phyloP scores from a whole-genome alignment of 1,139 yeast genomes.

The Yamadazyma buinensis region DNA sequence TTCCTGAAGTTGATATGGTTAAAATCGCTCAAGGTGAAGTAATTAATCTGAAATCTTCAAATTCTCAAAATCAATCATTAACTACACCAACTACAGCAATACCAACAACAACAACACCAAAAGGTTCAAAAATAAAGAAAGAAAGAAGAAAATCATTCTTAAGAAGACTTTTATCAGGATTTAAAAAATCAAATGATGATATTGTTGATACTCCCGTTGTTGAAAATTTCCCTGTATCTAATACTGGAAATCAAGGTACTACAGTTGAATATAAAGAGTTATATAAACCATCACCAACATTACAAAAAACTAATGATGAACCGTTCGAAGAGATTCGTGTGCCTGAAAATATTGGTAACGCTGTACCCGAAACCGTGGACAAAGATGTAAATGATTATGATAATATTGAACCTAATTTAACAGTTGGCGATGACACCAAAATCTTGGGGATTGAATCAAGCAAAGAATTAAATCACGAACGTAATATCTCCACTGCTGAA shows the following conservation, averaged over 20 bases:
- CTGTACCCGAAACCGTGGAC: neutral
- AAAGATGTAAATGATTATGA: conserved; percentile 1
- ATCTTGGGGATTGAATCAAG: conserved; percentile 1
- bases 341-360: neutral
- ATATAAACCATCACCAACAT: conserved; percentile 16
- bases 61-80: neutral
- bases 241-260: neutral
- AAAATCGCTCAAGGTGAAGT: neutral
- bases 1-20: conserved; percentile 7
- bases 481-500: conserved; percentile 2
- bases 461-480: neutral
- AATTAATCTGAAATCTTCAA: neutral
- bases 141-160: conserved; percentile 17
- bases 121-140: neutral
- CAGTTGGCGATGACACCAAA: conserved; percentile 2
- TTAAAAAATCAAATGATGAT: conserved; percentile 7
- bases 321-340: neutral
- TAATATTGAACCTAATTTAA: conserved; percentile 10
- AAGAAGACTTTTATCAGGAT: conserved; percentile 15
- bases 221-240: too few relatives aligned
- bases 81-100: neutral
- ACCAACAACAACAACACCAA: neutral
- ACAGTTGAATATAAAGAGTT: conserved; percentile 15
- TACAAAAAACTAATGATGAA: conserved; percentile 3
- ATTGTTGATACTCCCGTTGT: neutral